These are phyloP conservation scores for Penstemon eatonii DNA, from an alignment of 257 asterid genomes.

Conservation along the genomic window DNA sequence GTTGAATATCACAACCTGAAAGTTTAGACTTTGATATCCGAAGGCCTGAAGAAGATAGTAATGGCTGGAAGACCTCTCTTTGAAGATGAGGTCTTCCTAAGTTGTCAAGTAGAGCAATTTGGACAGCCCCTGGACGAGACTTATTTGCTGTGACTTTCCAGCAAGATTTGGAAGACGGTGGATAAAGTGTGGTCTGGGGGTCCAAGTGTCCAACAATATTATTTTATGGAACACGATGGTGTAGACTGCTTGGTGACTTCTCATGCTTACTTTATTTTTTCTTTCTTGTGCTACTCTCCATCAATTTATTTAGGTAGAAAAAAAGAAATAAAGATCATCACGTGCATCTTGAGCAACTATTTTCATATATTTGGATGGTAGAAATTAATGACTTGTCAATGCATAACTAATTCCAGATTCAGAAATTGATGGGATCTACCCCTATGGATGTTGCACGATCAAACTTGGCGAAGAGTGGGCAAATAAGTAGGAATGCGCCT, in stretches of 20 bases:
- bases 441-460: constrained; percentile 84
- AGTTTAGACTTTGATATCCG: too few relatives aligned
- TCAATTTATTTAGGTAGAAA: constrained; percentile 18
- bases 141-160: too few relatives aligned
- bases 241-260: neutral
- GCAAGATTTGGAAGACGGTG: too few relatives aligned
- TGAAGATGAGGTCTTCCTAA: too few relatives aligned
- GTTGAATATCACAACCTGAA: too few relatives aligned
- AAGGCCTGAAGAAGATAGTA: too few relatives aligned
- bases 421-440: constrained; percentile 83
- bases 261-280: neutral
- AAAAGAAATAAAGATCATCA: neutral
- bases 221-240: too few relatives aligned
- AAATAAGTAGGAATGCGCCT: constrained; percentile 74
- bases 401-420: constrained; percentile 49
- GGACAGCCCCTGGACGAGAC: too few relatives aligned
- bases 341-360: neutral
- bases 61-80: too few relatives aligned
- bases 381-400: constrained; percentile 22
- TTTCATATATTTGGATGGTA: neutral
- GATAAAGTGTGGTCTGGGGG: too few relatives aligned
- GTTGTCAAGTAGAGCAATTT: too few relatives aligned
- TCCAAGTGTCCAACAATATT: too few relatives aligned
- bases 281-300: constrained; percentile 1
- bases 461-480: constrained; percentile 83